phyloP scores from a whole-genome alignment of 2,329 filamentous ascomycete species.

The Mycogone perniciosa region DNA sequence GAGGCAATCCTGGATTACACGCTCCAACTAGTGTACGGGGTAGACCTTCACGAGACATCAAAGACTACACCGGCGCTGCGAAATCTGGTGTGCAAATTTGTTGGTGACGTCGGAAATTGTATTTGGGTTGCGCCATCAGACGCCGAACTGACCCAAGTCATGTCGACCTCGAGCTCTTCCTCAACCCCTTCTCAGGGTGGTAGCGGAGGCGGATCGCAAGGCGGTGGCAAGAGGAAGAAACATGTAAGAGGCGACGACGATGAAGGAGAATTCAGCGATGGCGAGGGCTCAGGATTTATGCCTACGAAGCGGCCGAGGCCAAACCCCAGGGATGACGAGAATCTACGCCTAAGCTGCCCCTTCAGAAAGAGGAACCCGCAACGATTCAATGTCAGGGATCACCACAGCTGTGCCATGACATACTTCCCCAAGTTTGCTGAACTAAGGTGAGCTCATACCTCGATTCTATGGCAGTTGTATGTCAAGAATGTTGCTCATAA shows the following conservation, averaged over 20 bases:
- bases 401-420: constrained; percentile 38
- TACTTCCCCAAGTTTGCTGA: constrained; percentile 37
- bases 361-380: constrained; percentile 39
- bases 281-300: constrained; percentile 24
- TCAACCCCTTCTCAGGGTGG: constrained; percentile 25
- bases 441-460: constrained; percentile 25
- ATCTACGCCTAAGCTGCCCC: constrained; percentile 36
- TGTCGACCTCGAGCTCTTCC: constrained; percentile 26
- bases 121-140: constrained; percentile 27
- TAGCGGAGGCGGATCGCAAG: constrained; percentile 15
- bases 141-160: constrained; percentile 24
- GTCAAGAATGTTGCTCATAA: background rate
- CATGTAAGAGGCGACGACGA: constrained; percentile 24
- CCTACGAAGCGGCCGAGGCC: constrained; percentile 26
- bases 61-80: constrained; percentile 24
- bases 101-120: constrained; percentile 27
- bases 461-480: background rate
- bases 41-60: constrained; percentile 30
- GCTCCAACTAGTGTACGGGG: constrained; percentile 32
- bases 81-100: constrained; percentile 26
- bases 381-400: constrained; percentile 40
- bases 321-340: constrained; percentile 31
- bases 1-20: constrained; percentile 30
- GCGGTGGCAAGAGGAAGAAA: constrained; percentile 32
- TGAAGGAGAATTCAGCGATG: constrained; percentile 30